Conservation (phyloP, 805 yeast genomes). For the Wickerhamiella siamensis region DNA sequence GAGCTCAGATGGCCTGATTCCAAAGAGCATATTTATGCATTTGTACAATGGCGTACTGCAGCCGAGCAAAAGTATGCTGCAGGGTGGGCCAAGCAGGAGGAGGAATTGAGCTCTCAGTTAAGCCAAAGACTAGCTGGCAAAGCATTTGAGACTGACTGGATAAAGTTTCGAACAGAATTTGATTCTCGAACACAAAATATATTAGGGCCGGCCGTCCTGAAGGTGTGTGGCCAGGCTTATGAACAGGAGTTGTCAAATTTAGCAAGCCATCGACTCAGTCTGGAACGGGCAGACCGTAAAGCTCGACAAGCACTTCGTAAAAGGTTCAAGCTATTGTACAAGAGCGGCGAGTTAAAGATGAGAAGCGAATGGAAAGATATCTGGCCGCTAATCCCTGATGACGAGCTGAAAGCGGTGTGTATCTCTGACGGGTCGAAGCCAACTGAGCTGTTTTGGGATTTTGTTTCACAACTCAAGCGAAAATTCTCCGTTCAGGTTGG, state of each 20-base stretch:
- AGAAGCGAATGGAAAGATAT: conserved; percentile 4
- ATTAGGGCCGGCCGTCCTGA: too few relatives aligned
- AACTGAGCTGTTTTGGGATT: conserved; percentile 4
- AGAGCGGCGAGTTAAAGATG: background rate
- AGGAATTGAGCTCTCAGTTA: too few relatives aligned
- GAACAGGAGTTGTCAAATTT: too few relatives aligned
- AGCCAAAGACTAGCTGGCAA: too few relatives aligned
- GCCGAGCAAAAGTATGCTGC: too few relatives aligned
- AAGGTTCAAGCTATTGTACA: background rate
- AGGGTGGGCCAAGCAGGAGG: too few relatives aligned
- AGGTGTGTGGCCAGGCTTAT: too few relatives aligned
- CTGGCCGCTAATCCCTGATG: background rate
- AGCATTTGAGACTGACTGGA: too few relatives aligned
- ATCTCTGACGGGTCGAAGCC: conserved; percentile 6
- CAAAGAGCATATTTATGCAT: background rate
- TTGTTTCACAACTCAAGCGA: background rate
- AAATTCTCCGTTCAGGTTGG: conserved; percentile 1
- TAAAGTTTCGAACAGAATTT: too few relatives aligned
- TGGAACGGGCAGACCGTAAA: background rate
- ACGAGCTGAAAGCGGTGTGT: background rate
- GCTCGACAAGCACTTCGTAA: background rate
- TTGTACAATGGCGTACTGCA: background rate
- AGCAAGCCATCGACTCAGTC: too few relatives aligned
- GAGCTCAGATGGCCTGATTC: background rate
- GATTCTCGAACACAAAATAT: too few relatives aligned